Evolutionary conservation across 352 stramenopile genomes (phyloP).

Genomic region (Phytophthora foliorum): DNA sequence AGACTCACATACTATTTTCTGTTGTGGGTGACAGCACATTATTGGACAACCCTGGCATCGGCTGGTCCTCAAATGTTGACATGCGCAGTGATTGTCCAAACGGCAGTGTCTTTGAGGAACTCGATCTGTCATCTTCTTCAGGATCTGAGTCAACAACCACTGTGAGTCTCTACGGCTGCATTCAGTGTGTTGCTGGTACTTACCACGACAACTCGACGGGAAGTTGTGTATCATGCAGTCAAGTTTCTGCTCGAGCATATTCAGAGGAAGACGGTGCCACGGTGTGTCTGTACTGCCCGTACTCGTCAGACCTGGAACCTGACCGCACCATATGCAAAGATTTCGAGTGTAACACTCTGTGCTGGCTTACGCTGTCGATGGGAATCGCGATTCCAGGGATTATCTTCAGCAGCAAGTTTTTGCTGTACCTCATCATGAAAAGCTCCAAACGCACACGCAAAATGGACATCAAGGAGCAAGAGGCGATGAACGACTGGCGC

Average conservation of each 20-base stretch:
- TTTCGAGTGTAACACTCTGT: constrained; percentile 66
- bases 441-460: constrained; percentile 48
- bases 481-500: constrained; percentile 75
- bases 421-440: constrained; percentile 55
- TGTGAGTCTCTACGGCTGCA: constrained; percentile 57
- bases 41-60: constrained; percentile 62
- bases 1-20: not conserved
- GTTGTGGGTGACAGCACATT: constrained; percentile 43
- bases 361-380: constrained; percentile 72
- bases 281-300: constrained; percentile 66
- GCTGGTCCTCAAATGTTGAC: constrained; percentile 40
- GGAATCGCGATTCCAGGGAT: constrained; percentile 56
- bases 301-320: constrained; percentile 60
- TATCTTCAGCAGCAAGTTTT: constrained; percentile 65
- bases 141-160: constrained; percentile 9
- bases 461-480: constrained; percentile 65
- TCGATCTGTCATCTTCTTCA: constrained; percentile 31
- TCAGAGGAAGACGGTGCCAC: constrained; percentile 61
- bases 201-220: constrained; percentile 64
- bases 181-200: constrained; percentile 66
- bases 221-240: constrained; percentile 49
- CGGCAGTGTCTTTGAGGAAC: constrained; percentile 61
- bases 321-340: constrained; percentile 48
- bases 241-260: constrained; percentile 63
- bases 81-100: constrained; percentile 58